Evolutionary conservation across 768 basidiomycete genomes (phyloP), one percentile per base, ranked within the genome.

Genomic region (Tricholoma saponaceum): DNA sequence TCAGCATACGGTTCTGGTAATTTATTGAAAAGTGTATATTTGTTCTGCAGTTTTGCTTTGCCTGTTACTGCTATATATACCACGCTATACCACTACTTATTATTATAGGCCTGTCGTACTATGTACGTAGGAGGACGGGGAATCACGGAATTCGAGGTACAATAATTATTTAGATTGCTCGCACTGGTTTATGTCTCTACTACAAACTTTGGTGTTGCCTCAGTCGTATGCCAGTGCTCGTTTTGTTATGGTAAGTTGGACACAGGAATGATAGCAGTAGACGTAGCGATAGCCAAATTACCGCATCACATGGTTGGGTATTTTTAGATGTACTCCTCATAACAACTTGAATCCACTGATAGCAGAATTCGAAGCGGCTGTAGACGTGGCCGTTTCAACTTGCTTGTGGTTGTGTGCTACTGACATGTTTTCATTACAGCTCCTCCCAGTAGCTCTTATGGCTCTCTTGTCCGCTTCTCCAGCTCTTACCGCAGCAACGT

Each of bases 1-100:
- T 71, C 37, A 72, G 69, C 58, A 72, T 67, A 23, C 67, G 72
- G 18, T 76, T 76, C 54, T 66, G 64, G 64, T 67, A 60, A 66
- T 57, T 10, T 55, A 54, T 41, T 41, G 2, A 37, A 52, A 44
- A 32, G 43, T 23, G 41, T 14, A 18, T 41, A 41, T 20, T 5
- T 35, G 10, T 35, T 35, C 33, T 35, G 12, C 33, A n/a, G n/a
- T n/a, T 35, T 9, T 35, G 7, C 3, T 35, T 35, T 16, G 35
- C 5, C 35, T 35, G 8, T 14, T 41, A 20, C 18, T 18, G 18
- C n/a, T 41, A 5, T 20, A 6, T 41, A 41, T 8, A 3, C 37
- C 37, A 39, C 12, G 28, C n/a, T 51, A 32, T 51, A 51, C 23
- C 26, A 26, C 23, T 51, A 12, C 13, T 35, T 35, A 13, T 13